phyloP scores from a whole-genome alignment of 805 yeast species.

The Candida chilensis region DNA sequence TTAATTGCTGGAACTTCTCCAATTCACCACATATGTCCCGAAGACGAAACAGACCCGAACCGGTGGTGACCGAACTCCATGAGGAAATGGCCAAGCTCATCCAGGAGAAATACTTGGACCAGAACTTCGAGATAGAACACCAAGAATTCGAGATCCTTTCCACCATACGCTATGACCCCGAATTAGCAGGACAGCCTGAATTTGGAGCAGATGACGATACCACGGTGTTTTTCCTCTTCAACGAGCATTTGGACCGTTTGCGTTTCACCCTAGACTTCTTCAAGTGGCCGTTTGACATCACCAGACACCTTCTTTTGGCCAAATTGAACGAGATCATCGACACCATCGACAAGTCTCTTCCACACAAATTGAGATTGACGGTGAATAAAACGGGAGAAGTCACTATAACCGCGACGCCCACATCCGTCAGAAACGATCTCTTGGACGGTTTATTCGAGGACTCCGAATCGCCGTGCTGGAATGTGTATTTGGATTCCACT shows the following conservation, averaged over 20 bases:
- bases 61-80: too few relatives aligned
- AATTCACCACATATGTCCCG: too few relatives aligned
- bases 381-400: constrained; percentile 24
- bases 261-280: constrained; percentile 47
- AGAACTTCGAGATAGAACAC: constrained; percentile 6
- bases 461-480: constrained; percentile 34
- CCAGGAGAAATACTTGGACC: constrained; percentile 4
- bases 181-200: constrained; percentile 21
- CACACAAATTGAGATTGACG: constrained; percentile 41
- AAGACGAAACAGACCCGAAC: too few relatives aligned
- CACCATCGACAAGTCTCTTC: constrained; percentile 13
- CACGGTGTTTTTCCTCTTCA: constrained; percentile 47
- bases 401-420: constrained; percentile 7
- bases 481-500: constrained; percentile 49
- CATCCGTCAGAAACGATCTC: constrained; percentile 8
- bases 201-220: constrained; percentile 12
- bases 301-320: constrained; percentile 28
- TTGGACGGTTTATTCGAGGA: constrained; percentile 13
- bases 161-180: constrained; percentile 72
- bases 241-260: constrained; percentile 56
- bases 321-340: constrained; percentile 27
- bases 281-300: constrained; percentile 32
- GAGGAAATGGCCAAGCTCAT: too few relatives aligned
- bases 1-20: too few relatives aligned
- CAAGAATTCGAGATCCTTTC: constrained; percentile 49